Evolutionary conservation across 805 yeast genomes (phyloP).

Genomic region (Yamadazyma insecticola): DNA sequence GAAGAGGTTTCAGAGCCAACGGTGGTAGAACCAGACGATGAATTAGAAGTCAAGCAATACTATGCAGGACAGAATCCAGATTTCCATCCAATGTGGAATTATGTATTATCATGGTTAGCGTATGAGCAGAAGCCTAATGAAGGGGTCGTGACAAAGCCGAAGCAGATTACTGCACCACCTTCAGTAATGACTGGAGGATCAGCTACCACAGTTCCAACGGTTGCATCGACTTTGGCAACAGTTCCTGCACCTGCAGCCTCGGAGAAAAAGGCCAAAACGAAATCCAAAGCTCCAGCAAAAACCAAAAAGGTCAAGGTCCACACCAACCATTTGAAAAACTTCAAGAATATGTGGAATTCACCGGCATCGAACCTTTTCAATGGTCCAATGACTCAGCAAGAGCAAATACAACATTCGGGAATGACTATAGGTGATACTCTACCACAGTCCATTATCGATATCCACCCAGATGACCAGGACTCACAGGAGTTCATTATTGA

Average conservation of each 20-base stretch:
- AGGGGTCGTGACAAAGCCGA: too few species aligned
- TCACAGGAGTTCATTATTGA: conserved; percentile 27
- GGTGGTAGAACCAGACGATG: conserved; percentile 4
- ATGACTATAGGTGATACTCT: conserved; percentile 9
- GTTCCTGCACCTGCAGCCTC: too few species aligned
- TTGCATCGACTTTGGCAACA: too few species aligned
- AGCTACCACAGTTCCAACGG: too few species aligned
- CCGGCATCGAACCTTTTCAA: conserved; percentile 19
- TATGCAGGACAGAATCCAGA: conserved; percentile 15
- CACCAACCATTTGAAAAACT: conserved; percentile 8
- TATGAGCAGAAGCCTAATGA: conserved; percentile 16
- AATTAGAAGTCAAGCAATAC: conserved; percentile 2
- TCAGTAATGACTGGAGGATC: too few species aligned
- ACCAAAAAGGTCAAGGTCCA: conserved; percentile 8
- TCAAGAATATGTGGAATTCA: conserved; percentile 27
- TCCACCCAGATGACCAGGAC: conserved; percentile 5
- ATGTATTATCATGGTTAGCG: conserved; percentile 32
- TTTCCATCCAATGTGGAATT: conserved; percentile 36
- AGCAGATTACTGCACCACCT: too few species aligned
- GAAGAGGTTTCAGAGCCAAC: conserved; percentile 1
- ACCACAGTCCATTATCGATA: conserved; percentile 10
- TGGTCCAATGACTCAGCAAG: conserved; percentile 3
- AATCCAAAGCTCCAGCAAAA: conserved; percentile 1
- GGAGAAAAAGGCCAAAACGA: background rate
- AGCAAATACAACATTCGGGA: background rate